Conservation (phyloP, 106 monocot species). For the Triglochin maritima region DNA sequence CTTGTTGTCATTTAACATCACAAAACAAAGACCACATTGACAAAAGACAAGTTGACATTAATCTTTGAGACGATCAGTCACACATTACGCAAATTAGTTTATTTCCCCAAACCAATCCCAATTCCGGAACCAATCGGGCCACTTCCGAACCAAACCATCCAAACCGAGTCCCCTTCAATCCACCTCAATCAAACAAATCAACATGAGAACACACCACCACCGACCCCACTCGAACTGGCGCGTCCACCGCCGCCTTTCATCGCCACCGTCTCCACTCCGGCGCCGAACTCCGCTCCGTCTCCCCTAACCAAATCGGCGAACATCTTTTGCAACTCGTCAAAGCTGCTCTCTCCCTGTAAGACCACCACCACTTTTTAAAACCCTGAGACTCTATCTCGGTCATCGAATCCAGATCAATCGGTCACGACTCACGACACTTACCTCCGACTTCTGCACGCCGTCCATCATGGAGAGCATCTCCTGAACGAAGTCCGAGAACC, state of each 20-base stretch:
- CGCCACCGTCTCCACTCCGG: neutral
- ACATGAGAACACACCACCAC: neutral
- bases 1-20: no score
- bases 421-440: constrained; percentile 5
- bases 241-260: no score
- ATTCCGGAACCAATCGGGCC: no score
- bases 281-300: constrained; percentile 11
- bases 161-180: no score
- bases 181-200: neutral
- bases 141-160: no score
- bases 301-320: constrained; percentile 54
- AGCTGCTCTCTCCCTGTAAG: constrained; percentile 51
- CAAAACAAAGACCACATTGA: no score
- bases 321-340: constrained; percentile 88
- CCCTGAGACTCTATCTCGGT: neutral
- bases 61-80: no score
- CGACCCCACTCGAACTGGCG: neutral
- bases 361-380: neutral
- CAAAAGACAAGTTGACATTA: no score
- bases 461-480: constrained; percentile 85
- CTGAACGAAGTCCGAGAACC: constrained; percentile 73
- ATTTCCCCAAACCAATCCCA: no score
- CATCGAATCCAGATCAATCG: neutral
- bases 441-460: constrained; percentile 47
- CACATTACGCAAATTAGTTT: no score